phyloP scores from a whole-genome alignment of 108 stramenopile genomes.

The Asterionellopsis glacialis region DNA sequence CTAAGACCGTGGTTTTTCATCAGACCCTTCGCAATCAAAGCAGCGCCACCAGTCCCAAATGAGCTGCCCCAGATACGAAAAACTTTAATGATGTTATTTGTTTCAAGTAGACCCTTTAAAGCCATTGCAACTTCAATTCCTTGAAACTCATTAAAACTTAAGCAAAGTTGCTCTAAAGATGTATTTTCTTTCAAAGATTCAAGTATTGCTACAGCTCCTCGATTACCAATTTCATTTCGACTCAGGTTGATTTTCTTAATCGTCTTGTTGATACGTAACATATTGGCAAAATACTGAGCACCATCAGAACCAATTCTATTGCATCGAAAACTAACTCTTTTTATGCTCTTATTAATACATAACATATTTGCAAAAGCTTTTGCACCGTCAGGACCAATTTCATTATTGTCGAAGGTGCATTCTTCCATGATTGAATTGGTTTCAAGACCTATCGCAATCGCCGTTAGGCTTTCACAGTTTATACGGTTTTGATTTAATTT shows the following conservation, averaged over 20 bases:
- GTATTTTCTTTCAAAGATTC: slow-evolving; percentile 19
- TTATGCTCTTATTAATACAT: slow-evolving; percentile 16
- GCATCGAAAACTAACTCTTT: slow-evolving; percentile 24
- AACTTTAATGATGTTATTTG: neutral
- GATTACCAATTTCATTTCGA: slow-evolving; percentile 26
- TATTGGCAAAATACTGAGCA: slow-evolving; percentile 25
- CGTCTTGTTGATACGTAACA: slow-evolving; percentile 22
- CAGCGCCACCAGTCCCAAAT: neutral
- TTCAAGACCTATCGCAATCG: no score
- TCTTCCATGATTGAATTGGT: no score
- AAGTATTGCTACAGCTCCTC: slow-evolving; percentile 25
- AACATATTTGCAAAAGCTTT: slow-evolving; percentile 24
- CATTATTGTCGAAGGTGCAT: neutral
- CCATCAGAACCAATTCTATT: slow-evolving; percentile 33
- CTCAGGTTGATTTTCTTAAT: slow-evolving; percentile 14
- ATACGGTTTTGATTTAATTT: no score
- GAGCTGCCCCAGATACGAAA: neutral
- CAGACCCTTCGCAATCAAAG: slow-evolving; percentile 18
- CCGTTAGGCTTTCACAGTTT: no score
- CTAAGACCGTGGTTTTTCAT: slow-evolving; percentile 18
- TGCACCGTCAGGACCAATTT: slow-evolving; percentile 14
- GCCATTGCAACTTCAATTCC: neutral
- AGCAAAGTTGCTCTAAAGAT: neutral
- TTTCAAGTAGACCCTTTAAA: neutral
- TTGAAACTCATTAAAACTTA: neutral